phyloP scores from a whole-genome alignment of 2,329 filamentous ascomycete species.

The Calonectria pseudoreteaudii region DNA sequence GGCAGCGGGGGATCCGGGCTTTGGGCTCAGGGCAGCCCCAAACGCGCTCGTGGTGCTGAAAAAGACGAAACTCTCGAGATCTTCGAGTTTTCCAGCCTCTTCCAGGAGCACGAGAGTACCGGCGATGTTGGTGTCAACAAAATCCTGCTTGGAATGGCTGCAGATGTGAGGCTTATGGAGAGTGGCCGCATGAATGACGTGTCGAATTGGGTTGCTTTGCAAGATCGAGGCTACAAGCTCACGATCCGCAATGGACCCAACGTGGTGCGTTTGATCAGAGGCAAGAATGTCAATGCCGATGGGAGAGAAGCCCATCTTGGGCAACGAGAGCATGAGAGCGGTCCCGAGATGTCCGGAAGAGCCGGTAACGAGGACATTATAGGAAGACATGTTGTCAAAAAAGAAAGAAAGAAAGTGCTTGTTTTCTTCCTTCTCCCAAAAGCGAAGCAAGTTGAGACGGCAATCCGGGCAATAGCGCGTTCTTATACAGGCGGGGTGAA shows the following conservation, averaged over 20 bases:
- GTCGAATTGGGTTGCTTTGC: slow-evolving; percentile 47
- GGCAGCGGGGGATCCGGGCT: slow-evolving; percentile 50
- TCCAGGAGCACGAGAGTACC: slow-evolving; percentile 58
- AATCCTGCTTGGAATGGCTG: slow-evolving; percentile 57
- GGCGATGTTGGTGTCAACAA: slow-evolving; percentile 58
- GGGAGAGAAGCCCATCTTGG: slow-evolving; percentile 52
- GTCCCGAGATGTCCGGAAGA: slow-evolving; percentile 60
- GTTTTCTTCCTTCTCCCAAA: background rate
- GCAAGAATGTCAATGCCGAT: slow-evolving; percentile 58
- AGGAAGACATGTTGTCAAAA: slow-evolving; percentile 26
- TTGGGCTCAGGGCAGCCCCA: slow-evolving; percentile 53
- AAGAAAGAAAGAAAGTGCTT: background rate
- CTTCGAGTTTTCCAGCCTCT: slow-evolving; percentile 44
- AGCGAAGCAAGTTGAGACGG: too few relatives aligned
- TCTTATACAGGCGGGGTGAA: slow-evolving; percentile 3
- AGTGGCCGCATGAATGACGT: slow-evolving; percentile 59
- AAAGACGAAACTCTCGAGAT: slow-evolving; percentile 56
- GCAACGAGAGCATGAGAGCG: slow-evolving; percentile 58
- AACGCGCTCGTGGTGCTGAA: slow-evolving; percentile 61
- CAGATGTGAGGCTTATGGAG: slow-evolving; percentile 61
- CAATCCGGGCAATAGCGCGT: background rate
- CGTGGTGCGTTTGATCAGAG: slow-evolving; percentile 49
- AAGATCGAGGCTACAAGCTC: slow-evolving; percentile 49
- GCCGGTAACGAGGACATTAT: slow-evolving; percentile 58
- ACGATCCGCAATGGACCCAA: slow-evolving; percentile 53